Base-by-base conservation (phyloP, 2,329 filamentous ascomycete species). In the Calycina herbarum region DNA sequence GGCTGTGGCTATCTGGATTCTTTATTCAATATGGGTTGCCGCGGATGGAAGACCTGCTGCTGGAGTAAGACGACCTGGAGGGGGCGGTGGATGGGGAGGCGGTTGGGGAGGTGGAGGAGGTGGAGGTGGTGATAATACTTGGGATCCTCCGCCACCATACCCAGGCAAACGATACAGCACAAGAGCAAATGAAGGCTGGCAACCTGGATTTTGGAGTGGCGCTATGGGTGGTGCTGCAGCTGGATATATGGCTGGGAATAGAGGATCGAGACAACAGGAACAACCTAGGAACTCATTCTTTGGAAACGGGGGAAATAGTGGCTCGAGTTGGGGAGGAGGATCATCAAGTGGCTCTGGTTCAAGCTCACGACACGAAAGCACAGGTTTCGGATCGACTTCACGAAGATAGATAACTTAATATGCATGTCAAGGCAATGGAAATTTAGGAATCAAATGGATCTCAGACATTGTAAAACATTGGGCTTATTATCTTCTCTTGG, bases 131-230 rank as follows among this genome's bases (percentile, higher is more conserved):
- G 31, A 40, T 10, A 33, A 62, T 35, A 29, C 17, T 5, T 71
- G 61, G 59, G 73, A 75, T 48, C 72, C 73, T 11, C 74, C 75
- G 13, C 75, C 75, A 60, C 75, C 76, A 15, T 76, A 76, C 61
- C 69, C 74, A 10, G 70, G 73, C 27, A 75, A 72, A 62, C 64
- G 63, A 20, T 72, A 67, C 64, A 62, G 63, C 5, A 58, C 57
- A 61, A n/a, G 59, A n/a, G 57, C 58, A 24, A 42, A 78, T 66
- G 77, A 85, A 67, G 81, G 82, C 1, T 93, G 89, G 89, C 82
- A 83, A 60, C 90, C 90, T 5, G 91, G 91, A 0, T 93, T 93
- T 78, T 93, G 90, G 90, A 85, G 81, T 20, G 24, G 78, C 86
- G n/a, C 74, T 10, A 82, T 85, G 0, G 84, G 85, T 17, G 91